Percentiles rank a stretch among this genome's conserved stretches.
Conservation (phyloP, 495 filamentous ascomycete genomes). For the Tuber melanosporum region DNA sequence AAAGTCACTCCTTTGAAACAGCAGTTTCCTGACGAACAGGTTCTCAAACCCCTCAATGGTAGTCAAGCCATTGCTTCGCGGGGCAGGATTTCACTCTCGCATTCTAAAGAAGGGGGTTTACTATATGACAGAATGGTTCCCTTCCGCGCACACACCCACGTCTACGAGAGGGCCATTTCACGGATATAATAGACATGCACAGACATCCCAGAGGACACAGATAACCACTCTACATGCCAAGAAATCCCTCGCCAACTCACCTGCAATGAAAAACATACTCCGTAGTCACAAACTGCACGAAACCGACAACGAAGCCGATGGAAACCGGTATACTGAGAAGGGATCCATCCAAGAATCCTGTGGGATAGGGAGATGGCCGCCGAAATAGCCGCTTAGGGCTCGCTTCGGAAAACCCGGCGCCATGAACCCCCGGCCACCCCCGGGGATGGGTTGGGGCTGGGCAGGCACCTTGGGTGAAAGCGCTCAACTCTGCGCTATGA, state of each 20-base stretch:
- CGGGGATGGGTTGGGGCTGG: neutral
- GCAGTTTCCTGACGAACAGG: neutral
- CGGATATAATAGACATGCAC: neutral
- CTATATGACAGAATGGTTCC: neutral
- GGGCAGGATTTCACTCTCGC: neutral
- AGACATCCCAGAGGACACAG: neutral
- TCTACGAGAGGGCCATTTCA: neutral
- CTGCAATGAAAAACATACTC: neutral
- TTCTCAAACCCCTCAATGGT: neutral
- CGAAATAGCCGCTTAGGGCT: neutral
- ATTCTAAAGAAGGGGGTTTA: neutral
- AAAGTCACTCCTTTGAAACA: neutral
- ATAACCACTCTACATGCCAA: neutral
- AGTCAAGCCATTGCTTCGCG: too few relatives aligned
- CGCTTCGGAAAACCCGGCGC: neutral
- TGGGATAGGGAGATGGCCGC: neutral
- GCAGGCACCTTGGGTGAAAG: neutral
- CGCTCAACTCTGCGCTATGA: neutral
- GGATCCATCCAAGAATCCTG: neutral
- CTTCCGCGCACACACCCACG: too few relatives aligned
- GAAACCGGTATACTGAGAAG: neutral
- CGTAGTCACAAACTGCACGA: neutral
- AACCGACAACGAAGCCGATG: neutral
- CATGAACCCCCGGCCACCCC: neutral
- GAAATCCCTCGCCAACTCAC: neutral